A percentile compares a stretch with the other conserved stretches of the same genome.
phyloP scores from a whole-genome alignment of 306 rosid genomes.

The Pyrus communis region DNA sequence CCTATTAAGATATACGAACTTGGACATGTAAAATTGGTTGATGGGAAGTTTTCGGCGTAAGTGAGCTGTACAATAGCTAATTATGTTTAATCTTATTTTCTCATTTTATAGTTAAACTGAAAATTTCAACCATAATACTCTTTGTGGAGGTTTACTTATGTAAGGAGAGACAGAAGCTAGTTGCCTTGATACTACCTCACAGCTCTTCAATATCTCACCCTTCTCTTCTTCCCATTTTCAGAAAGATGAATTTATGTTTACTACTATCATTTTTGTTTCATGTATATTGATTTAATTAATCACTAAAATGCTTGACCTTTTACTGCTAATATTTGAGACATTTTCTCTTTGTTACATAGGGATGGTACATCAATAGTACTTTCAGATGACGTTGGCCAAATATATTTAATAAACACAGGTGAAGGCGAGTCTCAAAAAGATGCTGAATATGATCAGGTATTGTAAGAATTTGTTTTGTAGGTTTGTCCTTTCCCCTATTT shows the following conservation, averaged over 20 bases:
- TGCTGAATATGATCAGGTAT: constrained; percentile 84
- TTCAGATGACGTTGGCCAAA: constrained; percentile 89
- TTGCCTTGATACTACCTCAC: not conserved
- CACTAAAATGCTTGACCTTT: not conserved
- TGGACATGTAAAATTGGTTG: constrained; percentile 69
- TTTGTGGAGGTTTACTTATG: not conserved
- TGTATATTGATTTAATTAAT: not conserved
- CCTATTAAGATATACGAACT: constrained; percentile 62
- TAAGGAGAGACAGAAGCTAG: not conserved
- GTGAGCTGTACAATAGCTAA: constrained; percentile 24
- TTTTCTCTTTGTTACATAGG: constrained; percentile 32
- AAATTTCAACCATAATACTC: not conserved
- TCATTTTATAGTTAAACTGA: constrained; percentile 4
- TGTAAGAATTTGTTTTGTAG: not conserved
- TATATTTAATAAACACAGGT: constrained; percentile 79
- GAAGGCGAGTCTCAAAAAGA: constrained; percentile 85
- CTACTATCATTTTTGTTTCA: not conserved
- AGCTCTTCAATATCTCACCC: not conserved
- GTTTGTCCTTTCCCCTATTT: not conserved
- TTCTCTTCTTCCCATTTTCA: not conserved
- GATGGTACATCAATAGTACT: constrained; percentile 91
- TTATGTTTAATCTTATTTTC: constrained; percentile 11
- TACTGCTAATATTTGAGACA: not conserved
- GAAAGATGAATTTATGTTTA: not conserved
- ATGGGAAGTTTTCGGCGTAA: constrained; percentile 91